Evolutionary conservation across 441 rosid genomes (phyloP).

Genomic region (California macrophylla): DNA sequence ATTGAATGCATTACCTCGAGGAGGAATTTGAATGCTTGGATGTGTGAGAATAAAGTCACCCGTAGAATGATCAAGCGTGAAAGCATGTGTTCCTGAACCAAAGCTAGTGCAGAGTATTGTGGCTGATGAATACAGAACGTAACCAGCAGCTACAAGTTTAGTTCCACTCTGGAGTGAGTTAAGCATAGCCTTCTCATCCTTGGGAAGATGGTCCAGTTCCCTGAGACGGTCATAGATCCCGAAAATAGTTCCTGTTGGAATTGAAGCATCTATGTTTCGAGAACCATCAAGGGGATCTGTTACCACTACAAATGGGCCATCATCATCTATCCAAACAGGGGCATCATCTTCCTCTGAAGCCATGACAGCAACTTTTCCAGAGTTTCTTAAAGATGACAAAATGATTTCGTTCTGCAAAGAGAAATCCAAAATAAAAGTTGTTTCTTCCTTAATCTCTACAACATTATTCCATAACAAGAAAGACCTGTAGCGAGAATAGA

Average conservation of each 20-base stretch:
- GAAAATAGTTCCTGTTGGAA: slow-evolving; percentile 84
- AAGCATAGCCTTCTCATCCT: slow-evolving; percentile 54
- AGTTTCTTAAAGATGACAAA: slow-evolving; percentile 57
- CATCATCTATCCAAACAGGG: slow-evolving; percentile 62
- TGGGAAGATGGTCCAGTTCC: slow-evolving; percentile 69
- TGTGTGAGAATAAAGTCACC: slow-evolving; percentile 86
- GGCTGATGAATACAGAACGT: slow-evolving; percentile 84
- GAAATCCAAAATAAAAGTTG: slow-evolving; percentile 11
- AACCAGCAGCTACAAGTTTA: slow-evolving; percentile 72
- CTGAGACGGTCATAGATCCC: slow-evolving; percentile 61
- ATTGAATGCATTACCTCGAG: slow-evolving; percentile 44
- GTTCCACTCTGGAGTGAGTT: slow-evolving; percentile 76
- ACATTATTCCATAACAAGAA: neutral
- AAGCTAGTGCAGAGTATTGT: slow-evolving; percentile 67
- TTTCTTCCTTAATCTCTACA: neutral
- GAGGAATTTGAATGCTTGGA: slow-evolving; percentile 59
- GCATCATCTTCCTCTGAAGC: slow-evolving; percentile 86
- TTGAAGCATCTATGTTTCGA: slow-evolving; percentile 83
- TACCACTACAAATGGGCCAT: slow-evolving; percentile 70
- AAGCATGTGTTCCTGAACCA: slow-evolving; percentile 90
- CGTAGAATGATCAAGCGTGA: slow-evolving; percentile 69
- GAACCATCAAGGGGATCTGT: slow-evolving; percentile 94
- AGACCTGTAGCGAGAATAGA: neutral
- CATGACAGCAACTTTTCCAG: slow-evolving; percentile 85
- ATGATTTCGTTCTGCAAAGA: slow-evolving; percentile 63